A percentile compares a stretch with the other conserved stretches of the same genome.
Conservation (phyloP, 768 basidiomycete genomes). For the Pleurotus eryngii region DNA sequence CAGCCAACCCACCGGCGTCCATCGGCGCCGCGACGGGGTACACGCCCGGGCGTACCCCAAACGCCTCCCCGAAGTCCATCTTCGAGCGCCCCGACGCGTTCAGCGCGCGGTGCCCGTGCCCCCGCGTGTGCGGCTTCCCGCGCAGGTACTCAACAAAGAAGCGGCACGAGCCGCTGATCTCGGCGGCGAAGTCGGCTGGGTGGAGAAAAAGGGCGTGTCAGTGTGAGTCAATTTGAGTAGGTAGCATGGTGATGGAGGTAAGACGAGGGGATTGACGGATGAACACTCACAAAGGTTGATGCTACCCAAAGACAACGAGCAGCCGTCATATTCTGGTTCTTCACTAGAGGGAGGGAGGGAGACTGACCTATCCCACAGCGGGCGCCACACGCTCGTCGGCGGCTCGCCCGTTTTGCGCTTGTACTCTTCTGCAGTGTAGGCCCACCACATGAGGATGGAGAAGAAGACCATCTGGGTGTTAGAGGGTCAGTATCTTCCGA, state of each 20-base stretch:
- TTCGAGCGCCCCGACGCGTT: not conserved
- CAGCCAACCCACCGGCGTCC: not conserved
- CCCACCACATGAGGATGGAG: constrained; percentile 75
- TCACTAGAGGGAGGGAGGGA: not conserved
- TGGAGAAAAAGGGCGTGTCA: not conserved
- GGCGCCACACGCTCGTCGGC: constrained; percentile 61
- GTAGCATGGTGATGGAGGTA: too few relatives aligned
- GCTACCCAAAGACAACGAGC: constrained; percentile 11
- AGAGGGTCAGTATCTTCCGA: not conserved
- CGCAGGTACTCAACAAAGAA: constrained; percentile 51
- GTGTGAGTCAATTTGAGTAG: too few relatives aligned
- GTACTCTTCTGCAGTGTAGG: constrained; percentile 75
- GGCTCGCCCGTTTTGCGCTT: constrained; percentile 31
- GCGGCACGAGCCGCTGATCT: constrained; percentile 59
- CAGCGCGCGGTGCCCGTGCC: constrained; percentile 11
- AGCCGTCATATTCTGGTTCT: too few relatives aligned
- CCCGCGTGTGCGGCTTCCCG: constrained; percentile 22
- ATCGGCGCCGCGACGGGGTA: not conserved
- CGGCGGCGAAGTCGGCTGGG: constrained; percentile 60
- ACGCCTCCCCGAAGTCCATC: constrained; percentile 34
- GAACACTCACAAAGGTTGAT: constrained; percentile 28
- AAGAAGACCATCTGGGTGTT: constrained; percentile 80
- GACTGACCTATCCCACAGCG: constrained; percentile 62
- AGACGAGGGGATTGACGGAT: too few relatives aligned
- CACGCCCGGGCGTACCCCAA: constrained; percentile 24